phyloP scores from a whole-genome alignment of 805 yeast species.

The Barnettozyma sucrosica region DNA sequence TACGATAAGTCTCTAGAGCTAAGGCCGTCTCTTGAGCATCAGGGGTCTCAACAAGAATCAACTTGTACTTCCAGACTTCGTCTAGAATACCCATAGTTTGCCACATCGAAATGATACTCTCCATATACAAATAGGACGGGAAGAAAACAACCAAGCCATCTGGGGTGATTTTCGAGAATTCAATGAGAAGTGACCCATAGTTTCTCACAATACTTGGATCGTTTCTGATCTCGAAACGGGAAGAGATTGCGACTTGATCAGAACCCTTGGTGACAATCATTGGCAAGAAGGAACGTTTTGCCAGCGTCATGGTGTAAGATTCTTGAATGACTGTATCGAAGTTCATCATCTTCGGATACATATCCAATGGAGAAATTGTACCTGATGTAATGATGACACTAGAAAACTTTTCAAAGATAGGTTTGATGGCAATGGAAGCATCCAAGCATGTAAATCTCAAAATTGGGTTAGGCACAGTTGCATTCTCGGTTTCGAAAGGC shows the following conservation, averaged over 20 bases:
- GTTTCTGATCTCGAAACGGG: slow-evolving; percentile 93
- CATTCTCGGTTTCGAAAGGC: slow-evolving; percentile 90
- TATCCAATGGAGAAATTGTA: slow-evolving; percentile 95
- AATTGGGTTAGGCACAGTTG: slow-evolving; percentile 95
- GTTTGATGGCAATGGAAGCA: slow-evolving; percentile 96
- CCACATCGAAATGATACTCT: slow-evolving; percentile 97
- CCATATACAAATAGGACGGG: slow-evolving; percentile 97
- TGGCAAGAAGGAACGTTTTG: slow-evolving; percentile 88
- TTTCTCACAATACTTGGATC: slow-evolving; percentile 98
- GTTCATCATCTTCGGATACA: slow-evolving; percentile 96
- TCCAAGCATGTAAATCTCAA: slow-evolving; percentile 90
- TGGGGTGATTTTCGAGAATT: slow-evolving; percentile 91
- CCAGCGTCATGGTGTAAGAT: slow-evolving; percentile 93
- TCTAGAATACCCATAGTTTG: slow-evolving; percentile 97
- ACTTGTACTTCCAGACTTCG: slow-evolving; percentile 96
- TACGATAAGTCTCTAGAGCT: slow-evolving; percentile 91
- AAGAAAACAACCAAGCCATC: slow-evolving; percentile 98
- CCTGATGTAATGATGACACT: slow-evolving; percentile 96
- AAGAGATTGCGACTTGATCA: slow-evolving; percentile 94
- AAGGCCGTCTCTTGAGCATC: slow-evolving; percentile 97
- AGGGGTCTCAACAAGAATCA: slow-evolving; percentile 94
- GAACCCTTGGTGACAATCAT: slow-evolving; percentile 96
- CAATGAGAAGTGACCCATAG: slow-evolving; percentile 88
- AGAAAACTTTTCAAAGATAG: slow-evolving; percentile 88
- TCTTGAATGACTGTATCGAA: slow-evolving; percentile 92